These are phyloP conservation scores for Avena insularis DNA, from an alignment of 176 grass and related monocot genomes.

Conservation along the genomic window DNA sequence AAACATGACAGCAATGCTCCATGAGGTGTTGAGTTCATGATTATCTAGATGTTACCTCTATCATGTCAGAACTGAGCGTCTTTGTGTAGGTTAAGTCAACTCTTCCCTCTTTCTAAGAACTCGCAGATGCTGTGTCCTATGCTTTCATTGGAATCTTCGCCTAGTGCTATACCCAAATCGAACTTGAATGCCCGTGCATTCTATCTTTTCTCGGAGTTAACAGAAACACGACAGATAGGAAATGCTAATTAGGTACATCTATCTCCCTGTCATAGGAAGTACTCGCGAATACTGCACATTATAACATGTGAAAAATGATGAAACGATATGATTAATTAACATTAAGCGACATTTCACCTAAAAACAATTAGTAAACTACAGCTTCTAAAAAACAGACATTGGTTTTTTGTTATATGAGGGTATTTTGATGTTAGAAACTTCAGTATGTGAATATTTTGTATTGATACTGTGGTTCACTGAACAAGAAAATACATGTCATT, in stretches of 20 bases:
- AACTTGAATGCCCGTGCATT: neutral
- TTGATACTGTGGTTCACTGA: neutral
- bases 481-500: neutral
- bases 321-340: neutral
- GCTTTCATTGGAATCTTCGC: too few relatives aligned
- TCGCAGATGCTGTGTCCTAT: neutral
- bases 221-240: neutral
- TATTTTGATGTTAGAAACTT: neutral
- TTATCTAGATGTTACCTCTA: conserved; percentile 17
- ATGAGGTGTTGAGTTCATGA: conserved; percentile 28
- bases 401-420: neutral
- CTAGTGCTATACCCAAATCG: neutral
- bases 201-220: neutral
- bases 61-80: neutral
- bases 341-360: neutral
- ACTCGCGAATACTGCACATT: neutral
- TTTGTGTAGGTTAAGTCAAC: neutral
- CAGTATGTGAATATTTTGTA: neutral
- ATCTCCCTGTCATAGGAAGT: neutral
- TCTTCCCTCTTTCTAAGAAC: conserved; percentile 1
- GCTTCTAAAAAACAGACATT: neutral
- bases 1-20: conserved; percentile 33
- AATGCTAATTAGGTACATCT: neutral
- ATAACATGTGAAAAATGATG: conserved; percentile 12
- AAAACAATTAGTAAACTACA: neutral